Percentiles rank a stretch among this genome's conserved stretches.
phyloP scores from a whole-genome alignment of 306 rosid species.

The Rubus idaeus region DNA sequence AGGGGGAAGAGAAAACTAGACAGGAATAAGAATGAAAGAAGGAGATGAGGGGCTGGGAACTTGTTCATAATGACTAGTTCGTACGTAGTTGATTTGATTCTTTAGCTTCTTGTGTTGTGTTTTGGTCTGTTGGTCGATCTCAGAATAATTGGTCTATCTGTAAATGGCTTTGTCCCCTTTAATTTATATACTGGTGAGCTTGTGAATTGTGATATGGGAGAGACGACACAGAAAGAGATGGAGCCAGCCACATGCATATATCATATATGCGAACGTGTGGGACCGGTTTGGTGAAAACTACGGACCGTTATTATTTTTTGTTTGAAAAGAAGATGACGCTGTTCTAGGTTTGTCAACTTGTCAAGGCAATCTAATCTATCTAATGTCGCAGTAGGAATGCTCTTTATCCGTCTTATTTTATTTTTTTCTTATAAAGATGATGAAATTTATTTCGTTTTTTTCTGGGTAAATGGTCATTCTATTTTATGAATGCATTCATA shows the following conservation, averaged over 20 bases:
- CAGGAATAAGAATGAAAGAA: slow-evolving; percentile 12
- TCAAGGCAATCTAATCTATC: not conserved
- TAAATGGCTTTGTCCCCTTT: not conserved
- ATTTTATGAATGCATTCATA: not conserved
- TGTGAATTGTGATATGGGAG: not conserved
- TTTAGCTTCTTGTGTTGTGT: not conserved
- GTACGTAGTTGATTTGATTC: not conserved
- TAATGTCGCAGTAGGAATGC: not conserved
- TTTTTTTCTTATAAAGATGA: not conserved
- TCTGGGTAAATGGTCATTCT: not conserved
- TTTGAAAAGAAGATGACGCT: not conserved
- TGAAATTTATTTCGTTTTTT: not conserved
- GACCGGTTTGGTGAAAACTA: not conserved
- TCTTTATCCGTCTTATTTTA: not conserved
- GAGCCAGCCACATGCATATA: not conserved
- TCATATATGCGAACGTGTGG: not conserved
- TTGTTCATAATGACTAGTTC: not conserved
- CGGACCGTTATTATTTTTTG: not conserved
- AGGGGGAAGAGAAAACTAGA: not conserved
- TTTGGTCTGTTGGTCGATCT: not conserved
- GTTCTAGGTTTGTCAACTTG: not conserved
- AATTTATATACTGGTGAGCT: not conserved
- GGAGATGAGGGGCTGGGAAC: not conserved
- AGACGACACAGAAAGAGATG: not conserved
- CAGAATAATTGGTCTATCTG: not conserved